Evolutionary conservation across 306 rosid species (phyloP), one percentile per base, ranked within the genome.

Genomic region (Casuarina equisetifolia): DNA sequence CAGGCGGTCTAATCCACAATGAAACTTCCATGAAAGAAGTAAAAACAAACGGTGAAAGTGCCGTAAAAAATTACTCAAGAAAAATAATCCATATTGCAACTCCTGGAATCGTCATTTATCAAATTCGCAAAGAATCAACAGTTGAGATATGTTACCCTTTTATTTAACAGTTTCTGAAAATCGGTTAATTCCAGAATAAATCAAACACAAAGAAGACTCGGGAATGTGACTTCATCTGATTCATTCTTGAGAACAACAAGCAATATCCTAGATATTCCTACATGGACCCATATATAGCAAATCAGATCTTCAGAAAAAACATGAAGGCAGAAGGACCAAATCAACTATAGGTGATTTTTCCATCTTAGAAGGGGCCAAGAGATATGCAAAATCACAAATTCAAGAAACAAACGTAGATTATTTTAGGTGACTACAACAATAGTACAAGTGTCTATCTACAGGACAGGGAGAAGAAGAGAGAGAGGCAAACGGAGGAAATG

Each of bases 1-100:
- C 80, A 79, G 48, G 73, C 25, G 70, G 44, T 61, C 62, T 55
- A 71, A 43, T 58, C 50, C 59, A 77, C 76, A 78, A 17, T 64
- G 40, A 72, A 50, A 69, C 75, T 58, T 52, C 19, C 15, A 49
- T 52, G 69, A 86, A 81, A 25, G 70, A 43, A 48, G 16, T 15
- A 52, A 44, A 73, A 72, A 15, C 36, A 76, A 61, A 36, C 15
- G 54, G 48, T 42, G 0, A 58, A 5, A 58, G n/a, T 40, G 48
- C 1, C 42, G 43, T 67, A 40, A 67, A 67, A 67, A 42, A 43
- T 67, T n/a, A 67, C 13, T 42, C 1, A 3, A 9, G 36, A 40
- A 42, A 9, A 67, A 9, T 40, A 66, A 40, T 66, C 12, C 48
- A n/a, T 42, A 42, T 67, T 67, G 40, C n/a, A 42, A 44, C 32